These are phyloP conservation scores for Tribonema minus DNA, from an alignment of 108 stramenopile genomes.

Conservation along the genomic window DNA sequence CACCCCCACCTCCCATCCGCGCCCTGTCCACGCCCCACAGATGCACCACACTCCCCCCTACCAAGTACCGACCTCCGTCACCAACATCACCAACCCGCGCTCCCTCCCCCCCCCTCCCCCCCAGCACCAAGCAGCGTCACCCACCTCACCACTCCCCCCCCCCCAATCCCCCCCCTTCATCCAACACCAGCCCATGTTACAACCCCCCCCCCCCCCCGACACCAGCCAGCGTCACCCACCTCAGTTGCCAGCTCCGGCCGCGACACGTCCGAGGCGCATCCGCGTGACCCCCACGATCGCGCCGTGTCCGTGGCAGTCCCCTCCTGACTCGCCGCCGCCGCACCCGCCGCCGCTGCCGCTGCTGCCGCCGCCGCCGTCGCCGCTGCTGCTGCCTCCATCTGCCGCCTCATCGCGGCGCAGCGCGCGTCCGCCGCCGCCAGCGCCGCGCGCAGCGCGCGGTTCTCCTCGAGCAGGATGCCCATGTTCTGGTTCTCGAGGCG, in stretches of 20 bases:
- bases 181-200: background rate
- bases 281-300: no score
- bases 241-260: background rate
- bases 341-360: background rate
- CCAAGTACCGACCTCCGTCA: no score
- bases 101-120: background rate
- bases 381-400: no score
- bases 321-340: background rate
- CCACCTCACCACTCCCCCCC: no score
- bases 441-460: slow-evolving; percentile 22
- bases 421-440: background rate
- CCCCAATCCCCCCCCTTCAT: background rate
- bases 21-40: no score
- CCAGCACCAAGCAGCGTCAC: background rate
- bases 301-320: background rate
- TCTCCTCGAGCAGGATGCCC: slow-evolving; percentile 18
- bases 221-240: background rate
- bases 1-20: no score
- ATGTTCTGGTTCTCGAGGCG: slow-evolving; percentile 30
- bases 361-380: no score
- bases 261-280: background rate
- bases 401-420: no score
- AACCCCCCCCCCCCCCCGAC: background rate
- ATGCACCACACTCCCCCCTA: no score
- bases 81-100: no score